Evolutionary conservation across 2,329 filamentous ascomycete species (phyloP), one percentile per base, ranked within the genome.

Genomic region (Lecanosticta acicola): DNA sequence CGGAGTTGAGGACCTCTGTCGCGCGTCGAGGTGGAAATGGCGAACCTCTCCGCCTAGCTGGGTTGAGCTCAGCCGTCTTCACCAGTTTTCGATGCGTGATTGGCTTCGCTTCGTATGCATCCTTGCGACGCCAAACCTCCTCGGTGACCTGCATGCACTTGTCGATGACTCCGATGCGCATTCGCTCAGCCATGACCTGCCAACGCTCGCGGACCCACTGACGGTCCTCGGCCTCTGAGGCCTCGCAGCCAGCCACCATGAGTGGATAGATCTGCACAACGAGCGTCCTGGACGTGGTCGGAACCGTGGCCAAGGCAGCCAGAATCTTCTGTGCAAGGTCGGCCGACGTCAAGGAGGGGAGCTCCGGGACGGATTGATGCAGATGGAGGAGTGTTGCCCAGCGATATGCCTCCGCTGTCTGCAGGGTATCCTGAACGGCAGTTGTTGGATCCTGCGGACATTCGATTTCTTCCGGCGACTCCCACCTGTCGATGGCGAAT

Each of bases 201-300:
- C 82, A 87, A 26, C 83, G 73, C 18, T 77, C 71, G 35, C 74
- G 68, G 2, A 85, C 78, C 80, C 81, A 86, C 21, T 76, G 67
- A 10, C 83, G 69, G 55, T 84, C 79, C 53, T 84, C 80, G 11
- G 70, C 66, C 2, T 71, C 72, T 18, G 73, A 69, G 7, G 77
- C 77, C 63, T 85, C 83, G 53, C 80, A 83, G 1, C 82, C 81
- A 2, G 83, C 83, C 1, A 78, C 80, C 51, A 85, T 71, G 1
- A 87, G 72, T 1, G 83, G 83, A 53, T 81, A 86, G 47, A 85
- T 83, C 32, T 86, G 83, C 2, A 85, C 76, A 37, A 85, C 83
- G 14, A 80, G 76, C 0, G 81, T 75, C 7, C 81, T 74, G 29
- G 79, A 83, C 9, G 71, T 74, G 1, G 78, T 65, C 1, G 82